These are phyloP conservation scores for Euphorbia lathyris DNA, from an alignment of 345 rosid species.

Conservation along the genomic window DNA sequence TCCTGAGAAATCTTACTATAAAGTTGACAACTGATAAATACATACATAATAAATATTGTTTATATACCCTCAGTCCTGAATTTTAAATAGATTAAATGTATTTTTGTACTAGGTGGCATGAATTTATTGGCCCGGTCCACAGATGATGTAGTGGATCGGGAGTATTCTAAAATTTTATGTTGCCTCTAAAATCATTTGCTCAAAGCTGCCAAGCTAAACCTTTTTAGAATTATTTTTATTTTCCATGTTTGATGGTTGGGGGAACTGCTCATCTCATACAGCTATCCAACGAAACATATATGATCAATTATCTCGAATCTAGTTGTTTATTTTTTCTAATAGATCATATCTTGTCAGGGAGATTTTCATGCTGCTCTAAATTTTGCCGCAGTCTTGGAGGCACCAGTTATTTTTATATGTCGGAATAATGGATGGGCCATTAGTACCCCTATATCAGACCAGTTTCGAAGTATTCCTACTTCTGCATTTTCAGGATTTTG, in stretches of 20 bases:
- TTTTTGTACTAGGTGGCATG: too few species aligned
- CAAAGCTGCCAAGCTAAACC: neutral
- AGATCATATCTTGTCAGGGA: slow-evolving; percentile 44
- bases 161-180: neutral
- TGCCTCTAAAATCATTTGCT: neutral
- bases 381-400: slow-evolving; percentile 75
- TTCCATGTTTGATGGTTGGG: neutral
- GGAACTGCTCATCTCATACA: neutral
- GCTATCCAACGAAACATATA: neutral
- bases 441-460: slow-evolving; percentile 76
- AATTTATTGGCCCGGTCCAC: too few species aligned
- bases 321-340: slow-evolving; percentile 16
- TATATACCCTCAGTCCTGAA: too few species aligned
- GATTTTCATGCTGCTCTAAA: slow-evolving; percentile 79
- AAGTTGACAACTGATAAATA: too few species aligned
- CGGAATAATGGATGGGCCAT: slow-evolving; percentile 95
- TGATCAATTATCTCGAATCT: neutral
- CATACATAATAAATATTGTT: too few species aligned
- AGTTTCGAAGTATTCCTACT: slow-evolving; percentile 67
- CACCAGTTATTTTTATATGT: slow-evolving; percentile 77
- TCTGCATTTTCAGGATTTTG: slow-evolving; percentile 5
- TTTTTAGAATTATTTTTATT: neutral
- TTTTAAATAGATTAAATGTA: too few species aligned
- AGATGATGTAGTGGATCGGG: too few species aligned
- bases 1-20: neutral